Evolutionary conservation across 352 stramenopile species (phyloP).

Genomic region (Globisporangium lucens): DNA sequence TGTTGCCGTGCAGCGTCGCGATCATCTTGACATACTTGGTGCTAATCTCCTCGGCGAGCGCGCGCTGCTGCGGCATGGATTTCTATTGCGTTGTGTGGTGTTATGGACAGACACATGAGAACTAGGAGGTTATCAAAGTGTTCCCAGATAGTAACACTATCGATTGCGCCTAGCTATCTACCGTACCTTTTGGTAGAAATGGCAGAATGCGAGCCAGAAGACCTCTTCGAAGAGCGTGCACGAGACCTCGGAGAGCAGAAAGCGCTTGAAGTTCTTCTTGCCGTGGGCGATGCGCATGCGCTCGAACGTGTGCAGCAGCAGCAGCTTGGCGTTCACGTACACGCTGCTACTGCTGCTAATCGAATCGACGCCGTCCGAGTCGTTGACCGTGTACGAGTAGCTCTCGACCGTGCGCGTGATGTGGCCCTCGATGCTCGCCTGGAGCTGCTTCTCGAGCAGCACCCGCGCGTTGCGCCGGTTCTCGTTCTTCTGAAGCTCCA

Average conservation of each 20-base stretch:
- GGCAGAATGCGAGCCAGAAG: slow-evolving; percentile 87
- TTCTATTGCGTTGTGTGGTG: slow-evolving; percentile 24
- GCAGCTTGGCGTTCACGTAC: slow-evolving; percentile 77
- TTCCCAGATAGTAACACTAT: too few relatives aligned
- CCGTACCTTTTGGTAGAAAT: slow-evolving; percentile 80
- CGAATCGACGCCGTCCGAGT: slow-evolving; percentile 1
- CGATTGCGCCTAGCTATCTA: too few relatives aligned
- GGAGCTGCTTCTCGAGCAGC: slow-evolving; percentile 84
- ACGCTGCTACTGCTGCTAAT: slow-evolving; percentile 20
- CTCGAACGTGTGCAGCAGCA: slow-evolving; percentile 84
- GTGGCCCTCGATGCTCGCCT: slow-evolving; percentile 85
- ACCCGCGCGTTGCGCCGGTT: slow-evolving; percentile 69
- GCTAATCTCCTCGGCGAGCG: slow-evolving; percentile 69
- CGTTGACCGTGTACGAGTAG: slow-evolving; percentile 35
- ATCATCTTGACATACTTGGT: slow-evolving; percentile 83
- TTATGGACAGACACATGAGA: neutral
- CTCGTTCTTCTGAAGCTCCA: slow-evolving; percentile 73
- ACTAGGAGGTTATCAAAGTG: neutral
- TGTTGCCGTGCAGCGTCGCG: slow-evolving; percentile 56
- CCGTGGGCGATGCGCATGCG: slow-evolving; percentile 71
- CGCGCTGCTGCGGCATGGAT: slow-evolving; percentile 55
- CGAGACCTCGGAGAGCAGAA: slow-evolving; percentile 73
- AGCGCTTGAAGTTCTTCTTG: slow-evolving; percentile 82
- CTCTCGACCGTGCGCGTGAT: slow-evolving; percentile 86
- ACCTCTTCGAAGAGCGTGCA: slow-evolving; percentile 84